Base-by-base conservation (phyloP, 2,329 filamentous ascomycete species). In the Fusarium udum region DNA sequence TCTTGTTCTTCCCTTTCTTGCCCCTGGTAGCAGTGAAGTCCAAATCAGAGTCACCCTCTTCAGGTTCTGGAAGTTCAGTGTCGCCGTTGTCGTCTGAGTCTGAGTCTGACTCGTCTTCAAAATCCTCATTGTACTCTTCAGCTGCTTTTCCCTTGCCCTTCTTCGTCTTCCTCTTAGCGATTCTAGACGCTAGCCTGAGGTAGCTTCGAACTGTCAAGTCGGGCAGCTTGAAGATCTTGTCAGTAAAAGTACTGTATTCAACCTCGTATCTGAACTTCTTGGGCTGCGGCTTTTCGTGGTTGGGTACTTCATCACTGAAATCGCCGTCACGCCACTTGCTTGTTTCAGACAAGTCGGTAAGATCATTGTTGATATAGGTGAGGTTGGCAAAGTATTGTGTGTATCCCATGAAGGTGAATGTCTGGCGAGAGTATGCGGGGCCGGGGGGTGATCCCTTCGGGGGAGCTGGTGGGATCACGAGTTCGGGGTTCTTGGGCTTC, bases 311-410 rank as follows among this genome's bases (percentile, higher is more conserved):
- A 70, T 87, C 87, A 58, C 86, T 83, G 78, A 91, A 88, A 76
- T 90, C 91, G 61, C 91, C 91, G 65, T 90, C 84, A 40, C 89
- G 88, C 90, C 92, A 92, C 69, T 85, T 86, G 13, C 82, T 81
- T n/a, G 80, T 72, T 15, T 72, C 71, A 16, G 73, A 64, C 20
- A 80, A 81, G 15, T 80, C 76, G 4, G 82, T 78, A 53, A 91
- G 87, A 67, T 93, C 89, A 76, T 95, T 93, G 83, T 98, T 97
- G 82, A 97, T 92, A 66, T 90, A 84, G 0, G 95, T 98, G n/a
- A 99, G 84, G 80, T 99, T 99, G 69, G 95, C 95, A 81, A 91
- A 98, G 82, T 97, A 98, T 78, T 99, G 96, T 8, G 91, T 94
- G 81, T 94, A 98, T 10, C 93, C 91, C 7, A 92, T 87, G 70